phyloP scores from a whole-genome alignment of 345 rosid species.

The Mercurialis annua region DNA sequence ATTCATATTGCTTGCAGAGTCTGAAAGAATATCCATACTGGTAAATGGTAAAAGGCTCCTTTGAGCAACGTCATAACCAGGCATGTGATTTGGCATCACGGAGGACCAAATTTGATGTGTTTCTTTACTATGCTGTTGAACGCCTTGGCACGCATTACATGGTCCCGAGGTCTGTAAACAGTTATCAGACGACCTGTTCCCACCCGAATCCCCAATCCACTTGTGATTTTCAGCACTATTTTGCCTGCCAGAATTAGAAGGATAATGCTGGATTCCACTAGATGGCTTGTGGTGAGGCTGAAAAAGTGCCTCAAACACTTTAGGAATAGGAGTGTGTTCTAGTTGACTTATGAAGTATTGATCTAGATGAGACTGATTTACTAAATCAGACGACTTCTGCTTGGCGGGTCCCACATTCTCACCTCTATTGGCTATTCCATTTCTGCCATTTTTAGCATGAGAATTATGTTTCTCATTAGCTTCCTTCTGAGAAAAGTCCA shows the following conservation, averaged over 20 bases:
- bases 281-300: slow-evolving; percentile 43
- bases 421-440: slow-evolving; percentile 29
- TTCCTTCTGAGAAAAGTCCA: slow-evolving; percentile 40
- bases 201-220: slow-evolving; percentile 45
- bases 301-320: slow-evolving; percentile 36
- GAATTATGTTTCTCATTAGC: slow-evolving; percentile 37
- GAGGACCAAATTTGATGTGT: slow-evolving; percentile 47
- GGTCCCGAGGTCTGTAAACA: slow-evolving; percentile 32
- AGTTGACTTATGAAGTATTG: slow-evolving; percentile 28
- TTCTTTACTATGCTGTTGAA: slow-evolving; percentile 46
- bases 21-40: slow-evolving; percentile 31
- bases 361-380: slow-evolving; percentile 38
- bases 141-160: slow-evolving; percentile 46
- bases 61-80: slow-evolving; percentile 35
- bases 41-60: slow-evolving; percentile 34
- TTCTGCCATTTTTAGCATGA: slow-evolving; percentile 38
- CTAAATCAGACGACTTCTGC: slow-evolving; percentile 38
- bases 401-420: slow-evolving; percentile 30
- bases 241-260: slow-evolving; percentile 35
- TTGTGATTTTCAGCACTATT: slow-evolving; percentile 35
- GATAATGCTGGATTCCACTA: slow-evolving; percentile 39
- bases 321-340: slow-evolving; percentile 39
- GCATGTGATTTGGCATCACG: slow-evolving; percentile 41
- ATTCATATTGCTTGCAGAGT: slow-evolving; percentile 27
- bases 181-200: slow-evolving; percentile 35